These are phyloP conservation scores for Hericium erinaceus DNA, from an alignment of 768 basidiomycete genomes.

Conservation along the genomic window DNA sequence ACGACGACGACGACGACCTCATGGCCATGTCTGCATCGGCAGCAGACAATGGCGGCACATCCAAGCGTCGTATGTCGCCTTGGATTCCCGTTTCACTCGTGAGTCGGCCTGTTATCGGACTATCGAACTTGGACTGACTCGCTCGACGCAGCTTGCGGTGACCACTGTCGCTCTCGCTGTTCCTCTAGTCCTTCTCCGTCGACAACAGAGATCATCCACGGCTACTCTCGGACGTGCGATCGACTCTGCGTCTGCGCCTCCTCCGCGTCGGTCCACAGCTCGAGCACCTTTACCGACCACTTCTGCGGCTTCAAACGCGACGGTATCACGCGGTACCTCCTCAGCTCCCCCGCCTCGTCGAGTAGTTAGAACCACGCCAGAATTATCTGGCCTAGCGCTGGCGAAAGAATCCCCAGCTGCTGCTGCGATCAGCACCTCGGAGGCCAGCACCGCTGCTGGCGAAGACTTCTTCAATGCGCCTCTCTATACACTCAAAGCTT, in stretches of 20 bases:
- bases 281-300: not conserved
- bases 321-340: not conserved
- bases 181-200: conserved; percentile 21
- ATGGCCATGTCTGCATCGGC: not conserved
- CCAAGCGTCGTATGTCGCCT: conserved; percentile 1
- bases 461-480: conserved; percentile 38
- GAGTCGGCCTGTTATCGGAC: not conserved
- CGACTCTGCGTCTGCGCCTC: conserved; percentile 14
- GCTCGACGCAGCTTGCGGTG: conserved; percentile 19
- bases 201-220: conserved; percentile 14
- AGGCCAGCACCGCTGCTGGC: not conserved
- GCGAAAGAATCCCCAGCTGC: not conserved
- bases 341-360: not conserved
- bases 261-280: not conserved
- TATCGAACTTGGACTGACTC: not conserved
- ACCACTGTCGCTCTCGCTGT: conserved; percentile 23
- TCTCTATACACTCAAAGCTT: conserved; percentile 51
- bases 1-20: too few relatives aligned
- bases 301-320: too few relatives aligned
- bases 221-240: conserved; percentile 13
- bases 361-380: not conserved
- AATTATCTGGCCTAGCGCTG: not conserved
- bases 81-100: conserved; percentile 12
- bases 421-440: not conserved
- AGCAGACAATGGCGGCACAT: not conserved